Percentiles rank a stretch among this genome's conserved stretches.
These are phyloP conservation scores for Asterochloris sp. DNA, from an alignment of 139 green algal species.

Conservation along the genomic window DNA sequence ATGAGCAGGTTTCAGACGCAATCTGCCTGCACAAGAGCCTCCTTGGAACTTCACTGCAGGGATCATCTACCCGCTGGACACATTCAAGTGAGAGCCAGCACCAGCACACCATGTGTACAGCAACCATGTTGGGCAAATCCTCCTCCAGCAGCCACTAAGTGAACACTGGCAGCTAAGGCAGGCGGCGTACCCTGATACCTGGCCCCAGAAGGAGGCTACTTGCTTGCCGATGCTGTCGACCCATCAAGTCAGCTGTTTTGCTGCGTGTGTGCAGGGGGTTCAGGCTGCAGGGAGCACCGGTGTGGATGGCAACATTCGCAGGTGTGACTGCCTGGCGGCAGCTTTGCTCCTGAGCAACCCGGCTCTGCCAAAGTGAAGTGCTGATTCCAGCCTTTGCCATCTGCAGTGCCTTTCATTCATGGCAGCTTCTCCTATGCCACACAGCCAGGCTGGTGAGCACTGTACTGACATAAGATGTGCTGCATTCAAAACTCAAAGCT, in stretches of 20 bases:
- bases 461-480: too few relatives aligned
- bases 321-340: not conserved
- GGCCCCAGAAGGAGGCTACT: not conserved
- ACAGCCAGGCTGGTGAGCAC: not conserved
- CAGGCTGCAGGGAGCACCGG: constrained; percentile 52
- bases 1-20: too few relatives aligned
- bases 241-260: not conserved
- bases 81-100: constrained; percentile 23
- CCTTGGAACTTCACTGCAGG: too few relatives aligned
- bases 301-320: constrained; percentile 30
- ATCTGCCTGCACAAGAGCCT: too few relatives aligned
- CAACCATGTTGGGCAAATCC: not conserved
- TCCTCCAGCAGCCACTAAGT: not conserved
- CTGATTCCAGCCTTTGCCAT: too few relatives aligned
- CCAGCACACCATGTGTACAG: not conserved
- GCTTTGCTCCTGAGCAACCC: not conserved
- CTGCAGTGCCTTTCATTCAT: too few relatives aligned
- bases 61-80: constrained; percentile 52
- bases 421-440: constrained; percentile 1
- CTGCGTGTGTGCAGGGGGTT: constrained; percentile 38
- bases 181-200: not conserved
- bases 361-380: too few relatives aligned
- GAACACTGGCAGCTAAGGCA: too few relatives aligned
- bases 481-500: too few relatives aligned
- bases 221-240: not conserved